Percentiles rank a stretch among this genome's conserved stretches.
Evolutionary conservation across 2,329 filamentous ascomycete species (phyloP).

Genomic region (Cercospora sp.): DNA sequence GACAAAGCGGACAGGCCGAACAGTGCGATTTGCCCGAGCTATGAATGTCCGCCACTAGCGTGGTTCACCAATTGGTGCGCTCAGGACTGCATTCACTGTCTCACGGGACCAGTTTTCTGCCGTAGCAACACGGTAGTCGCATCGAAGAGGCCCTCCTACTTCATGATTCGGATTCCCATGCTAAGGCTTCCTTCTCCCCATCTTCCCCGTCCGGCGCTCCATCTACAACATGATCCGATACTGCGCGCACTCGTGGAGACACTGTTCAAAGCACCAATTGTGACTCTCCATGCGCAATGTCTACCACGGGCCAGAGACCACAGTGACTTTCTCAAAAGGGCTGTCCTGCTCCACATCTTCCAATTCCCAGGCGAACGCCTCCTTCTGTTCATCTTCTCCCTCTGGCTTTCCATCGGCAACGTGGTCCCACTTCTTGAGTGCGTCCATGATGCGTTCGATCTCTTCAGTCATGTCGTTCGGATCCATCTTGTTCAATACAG

Average conservation of each 20-base stretch:
- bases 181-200: too few species aligned
- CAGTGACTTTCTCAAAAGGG: not conserved
- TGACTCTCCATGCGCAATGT: not conserved
- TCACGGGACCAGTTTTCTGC: too few species aligned
- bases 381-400: not conserved
- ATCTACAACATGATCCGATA: not conserved
- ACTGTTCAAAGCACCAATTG: not conserved
- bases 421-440: not conserved
- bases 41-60: too few species aligned
- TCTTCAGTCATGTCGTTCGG: not conserved
- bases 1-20: too few species aligned
- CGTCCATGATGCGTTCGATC: not conserved
- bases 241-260: not conserved
- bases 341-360: not conserved
- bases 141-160: too few species aligned
- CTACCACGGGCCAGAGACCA: not conserved
- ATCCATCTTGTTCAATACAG: not conserved
- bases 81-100: too few species aligned
- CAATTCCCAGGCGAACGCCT: not conserved
- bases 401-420: not conserved
- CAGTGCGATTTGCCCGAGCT: too few species aligned
- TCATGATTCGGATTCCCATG: too few species aligned
- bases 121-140: too few species aligned
- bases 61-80: too few species aligned
- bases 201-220: not conserved